These are phyloP conservation scores for Pyrenophora seminiperda DNA, from an alignment of 2,329 filamentous ascomycete species.

Conservation along the genomic window DNA sequence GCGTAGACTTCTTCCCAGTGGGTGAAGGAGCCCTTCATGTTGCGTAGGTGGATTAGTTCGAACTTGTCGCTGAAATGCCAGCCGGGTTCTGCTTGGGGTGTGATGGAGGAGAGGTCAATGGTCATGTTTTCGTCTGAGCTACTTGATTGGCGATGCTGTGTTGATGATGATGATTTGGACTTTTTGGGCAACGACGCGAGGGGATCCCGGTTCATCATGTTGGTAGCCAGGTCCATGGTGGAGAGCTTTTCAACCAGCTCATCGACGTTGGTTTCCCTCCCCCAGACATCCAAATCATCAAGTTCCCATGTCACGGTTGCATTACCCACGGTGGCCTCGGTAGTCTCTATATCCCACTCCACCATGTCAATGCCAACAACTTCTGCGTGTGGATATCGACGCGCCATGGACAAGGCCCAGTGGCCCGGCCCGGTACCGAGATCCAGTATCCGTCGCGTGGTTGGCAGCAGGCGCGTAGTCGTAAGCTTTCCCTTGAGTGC, in stretches of 20 bases:
- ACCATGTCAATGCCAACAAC: conserved; percentile 58
- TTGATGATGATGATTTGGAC: conserved; percentile 6
- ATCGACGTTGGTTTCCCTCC: conserved; percentile 34
- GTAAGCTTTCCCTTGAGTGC: conserved; percentile 45
- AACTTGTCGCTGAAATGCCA: conserved; percentile 58
- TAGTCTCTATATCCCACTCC: conserved; percentile 58
- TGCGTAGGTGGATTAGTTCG: conserved; percentile 57
- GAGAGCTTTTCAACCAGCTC: conserved; percentile 30
- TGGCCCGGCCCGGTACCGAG: conserved; percentile 58
- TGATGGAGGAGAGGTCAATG: conserved; percentile 31
- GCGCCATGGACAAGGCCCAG: conserved; percentile 56
- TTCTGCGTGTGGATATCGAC: conserved; percentile 51
- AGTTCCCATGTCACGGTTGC: conserved; percentile 44
- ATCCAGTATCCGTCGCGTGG: conserved; percentile 42
- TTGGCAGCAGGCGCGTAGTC: conserved; percentile 38
- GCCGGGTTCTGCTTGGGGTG: conserved; percentile 31
- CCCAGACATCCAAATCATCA: conserved; percentile 47
- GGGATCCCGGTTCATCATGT: conserved; percentile 28
- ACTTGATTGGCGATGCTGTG: conserved; percentile 14
- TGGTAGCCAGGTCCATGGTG: conserved; percentile 32
- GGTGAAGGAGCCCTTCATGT: conserved; percentile 54
- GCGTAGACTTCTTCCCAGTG: conserved; percentile 55
- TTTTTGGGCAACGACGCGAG: conserved; percentile 22
- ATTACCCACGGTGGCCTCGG: conserved; percentile 44
- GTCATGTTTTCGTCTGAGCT: conserved; percentile 28